Evolutionary conservation across 257 asterid genomes (phyloP).

Genomic region (Handroanthus guayacan): DNA sequence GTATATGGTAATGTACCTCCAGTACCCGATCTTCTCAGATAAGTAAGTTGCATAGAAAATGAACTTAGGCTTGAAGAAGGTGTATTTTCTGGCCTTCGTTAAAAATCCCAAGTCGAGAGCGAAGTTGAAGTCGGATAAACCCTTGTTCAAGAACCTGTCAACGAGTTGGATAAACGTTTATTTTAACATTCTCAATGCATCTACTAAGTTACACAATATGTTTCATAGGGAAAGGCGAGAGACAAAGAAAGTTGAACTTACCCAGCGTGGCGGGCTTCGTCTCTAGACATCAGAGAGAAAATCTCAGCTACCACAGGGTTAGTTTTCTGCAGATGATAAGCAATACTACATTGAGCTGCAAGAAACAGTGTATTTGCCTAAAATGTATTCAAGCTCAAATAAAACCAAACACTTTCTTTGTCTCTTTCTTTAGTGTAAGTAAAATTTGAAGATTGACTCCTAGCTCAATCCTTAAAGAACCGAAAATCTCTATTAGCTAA

Average conservation of each 20-base stretch:
- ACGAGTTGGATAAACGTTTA: conserved; percentile 12
- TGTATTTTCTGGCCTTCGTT: conserved; percentile 96
- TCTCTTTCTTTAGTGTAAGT: neutral
- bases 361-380: neutral
- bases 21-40: conserved; percentile 90
- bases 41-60: conserved; percentile 69
- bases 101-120: conserved; percentile 97
- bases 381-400: neutral
- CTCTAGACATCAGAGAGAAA: conserved; percentile 96
- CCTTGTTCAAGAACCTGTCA: conserved; percentile 86
- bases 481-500: neutral
- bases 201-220: neutral
- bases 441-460: neutral
- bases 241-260: conserved; percentile 35
- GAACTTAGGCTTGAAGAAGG: conserved; percentile 99
- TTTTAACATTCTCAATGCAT: conserved; percentile 14
- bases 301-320: conserved; percentile 95
- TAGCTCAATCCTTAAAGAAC: neutral
- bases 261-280: conserved; percentile 98
- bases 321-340: conserved; percentile 71
- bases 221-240: neutral
- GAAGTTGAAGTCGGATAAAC: conserved; percentile 87
- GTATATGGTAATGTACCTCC: conserved; percentile 98
- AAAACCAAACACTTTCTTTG: neutral
- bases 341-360: conserved; percentile 17